Base-by-base conservation (phyloP, 495 filamentous ascomycete genomes). In the Lasiosphaeria ovina region DNA sequence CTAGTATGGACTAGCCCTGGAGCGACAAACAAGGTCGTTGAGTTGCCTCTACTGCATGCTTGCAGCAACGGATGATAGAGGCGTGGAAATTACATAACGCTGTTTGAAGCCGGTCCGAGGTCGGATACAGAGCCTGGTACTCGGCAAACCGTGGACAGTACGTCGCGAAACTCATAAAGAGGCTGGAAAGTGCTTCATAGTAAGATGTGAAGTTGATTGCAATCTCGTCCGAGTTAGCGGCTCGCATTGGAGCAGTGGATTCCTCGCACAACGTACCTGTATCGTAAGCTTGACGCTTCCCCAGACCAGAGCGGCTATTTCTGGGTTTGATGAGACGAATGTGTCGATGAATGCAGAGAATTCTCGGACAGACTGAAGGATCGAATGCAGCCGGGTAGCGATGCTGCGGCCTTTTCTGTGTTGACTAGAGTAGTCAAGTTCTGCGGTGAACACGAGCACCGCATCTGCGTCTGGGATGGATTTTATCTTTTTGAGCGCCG, bases 241-340 rank as follows among this genome's bases (percentile, higher is more conserved):
- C 38, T 40, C 38, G 38, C 38, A 40, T 40, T 40, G 12, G 38
- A 12, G 38, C 38, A 40, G 38, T 40, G 38, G 38, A 12, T 40
- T 40, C 38, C 38, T 12, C 38, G 38, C 38, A 40, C 38, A 40
- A 12, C 38, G 38, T 40, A 50, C 47, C 12, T n/a, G 47, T 31
- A 50, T 50, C 47, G 47, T 50, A n/a, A 50, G 47, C 47, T 50
- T 50, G 14, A 50, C 47, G 47, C 47, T 50, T 50, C 47, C 47
- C 47, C 47, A 50, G 47, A 50, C 6, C 14, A 50, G 47, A 31
- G 47, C 47, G 47, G 47, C 47, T n/a, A 50, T 50, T 31, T 31
- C 47, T 50, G 47, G 47, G 17, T 50, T n/a, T 31, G 47, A 7
- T 31, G 47, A 50, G 47, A 50, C 47, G 17, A 50, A 50, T 31